Evolutionary conservation across 352 stramenopile species (phyloP), one percentile per base, ranked within the genome.

Genomic region (Phytophthora pinifolia): DNA sequence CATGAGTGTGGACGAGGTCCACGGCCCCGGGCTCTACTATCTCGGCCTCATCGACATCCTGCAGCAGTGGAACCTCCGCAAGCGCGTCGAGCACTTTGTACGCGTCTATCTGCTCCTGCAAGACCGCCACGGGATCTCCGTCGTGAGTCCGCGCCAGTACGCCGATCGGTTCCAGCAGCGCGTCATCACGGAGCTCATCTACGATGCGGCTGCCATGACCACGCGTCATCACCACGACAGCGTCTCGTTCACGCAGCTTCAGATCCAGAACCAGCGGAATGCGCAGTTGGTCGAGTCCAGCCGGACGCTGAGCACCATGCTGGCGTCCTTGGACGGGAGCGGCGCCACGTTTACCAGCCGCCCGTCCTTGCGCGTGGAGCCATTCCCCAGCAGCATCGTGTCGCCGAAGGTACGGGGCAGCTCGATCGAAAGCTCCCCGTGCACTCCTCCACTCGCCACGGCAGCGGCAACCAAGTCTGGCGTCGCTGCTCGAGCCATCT

Each of bases 21-120:
- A 94, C 46, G 88, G 92, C 9, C 89, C 89, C 13, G 95, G 95
- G 10, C 78, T 98, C 15, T 98, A 97, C 67, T 98, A 94, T 65
- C 92, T 98, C 69, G 94, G 94, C 1, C 78, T 98, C 22, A 98
- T 98, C 65, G 93, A 98, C 58, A 97, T 98, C 56, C 74, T 98
- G 10, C 92, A 98, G 62, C 89, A 97, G 58, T 98, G 94, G 83
- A 98, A 97, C 53, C 74, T 94, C 0, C 74, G 90, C 25, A 98
- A 98, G 54, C 76, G 88, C 20, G 54, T 95, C 8, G 93, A 98
- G 65, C 77, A 91, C 45, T 89, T 91, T 54, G 47, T 91, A 13
- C 79, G 81, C 27, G 79, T 86, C 4, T 90, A 89, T 48, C 34
- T 93, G 4, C 46, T 88, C 12, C 51, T 86, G 39, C 83, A 93